Percentiles rank a stretch among this genome's conserved stretches.
Evolutionary conservation across 2,329 filamentous ascomycete genomes (phyloP).

Genomic region (Pseudogymnoascus sp.): DNA sequence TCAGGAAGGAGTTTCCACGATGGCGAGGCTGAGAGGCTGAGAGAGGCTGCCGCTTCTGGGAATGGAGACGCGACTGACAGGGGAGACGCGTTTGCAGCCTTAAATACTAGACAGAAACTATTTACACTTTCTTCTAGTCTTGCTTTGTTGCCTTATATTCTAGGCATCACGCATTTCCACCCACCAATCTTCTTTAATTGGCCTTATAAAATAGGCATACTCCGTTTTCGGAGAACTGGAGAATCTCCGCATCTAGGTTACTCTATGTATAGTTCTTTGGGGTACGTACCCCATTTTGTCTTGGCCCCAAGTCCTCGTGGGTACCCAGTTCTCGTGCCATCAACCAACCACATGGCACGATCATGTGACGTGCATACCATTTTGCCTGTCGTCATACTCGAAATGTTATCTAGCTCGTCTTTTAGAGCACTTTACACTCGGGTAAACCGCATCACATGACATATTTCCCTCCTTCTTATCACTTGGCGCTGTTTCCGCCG

Average conservation of each 20-base stretch:
- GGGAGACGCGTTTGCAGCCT: not conserved
- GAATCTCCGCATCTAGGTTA: not conserved
- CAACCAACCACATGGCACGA: not conserved
- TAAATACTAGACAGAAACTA: not conserved
- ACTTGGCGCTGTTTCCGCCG: slow-evolving; percentile 1
- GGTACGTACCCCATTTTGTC: not conserved
- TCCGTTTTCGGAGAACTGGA: not conserved
- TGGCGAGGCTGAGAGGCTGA: slow-evolving; percentile 4
- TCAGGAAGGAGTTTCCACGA: not conserved
- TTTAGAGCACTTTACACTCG: not conserved
- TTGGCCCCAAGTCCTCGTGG: not conserved
- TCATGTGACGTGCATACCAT: not conserved
- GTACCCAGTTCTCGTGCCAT: not conserved
- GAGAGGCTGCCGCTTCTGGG: not conserved
- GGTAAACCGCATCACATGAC: not conserved
- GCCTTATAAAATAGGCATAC: not conserved
- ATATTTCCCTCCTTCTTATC: not conserved
- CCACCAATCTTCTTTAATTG: not conserved
- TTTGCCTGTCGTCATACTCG: not conserved
- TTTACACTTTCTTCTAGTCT: not conserved
- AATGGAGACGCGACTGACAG: not conserved
- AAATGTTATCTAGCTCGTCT: not conserved
- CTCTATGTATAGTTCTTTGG: not conserved
- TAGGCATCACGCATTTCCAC: not conserved
- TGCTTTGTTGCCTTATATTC: not conserved